These are phyloP conservation scores for Pseudoneurospora amorphoporcata DNA, from an alignment of 495 filamentous ascomycete species.

Conservation along the genomic window DNA sequence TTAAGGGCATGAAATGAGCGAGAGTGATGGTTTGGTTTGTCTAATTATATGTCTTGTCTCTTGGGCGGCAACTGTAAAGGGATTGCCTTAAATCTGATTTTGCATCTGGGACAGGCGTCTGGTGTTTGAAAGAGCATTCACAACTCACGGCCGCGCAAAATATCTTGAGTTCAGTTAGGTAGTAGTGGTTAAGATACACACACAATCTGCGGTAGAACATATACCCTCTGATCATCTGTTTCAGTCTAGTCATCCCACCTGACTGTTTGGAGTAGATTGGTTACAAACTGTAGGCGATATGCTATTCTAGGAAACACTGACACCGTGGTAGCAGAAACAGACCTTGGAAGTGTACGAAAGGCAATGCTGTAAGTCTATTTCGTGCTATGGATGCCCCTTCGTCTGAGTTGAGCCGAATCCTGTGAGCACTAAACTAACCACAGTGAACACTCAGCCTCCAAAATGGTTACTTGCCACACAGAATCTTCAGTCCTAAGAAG, in stretches of 20 bases:
- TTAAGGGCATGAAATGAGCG: constrained; percentile 9
- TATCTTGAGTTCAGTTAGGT: neutral
- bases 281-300: neutral
- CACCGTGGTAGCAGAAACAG: too few relatives aligned
- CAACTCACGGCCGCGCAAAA: neutral
- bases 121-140: constrained; percentile 15
- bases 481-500: neutral
- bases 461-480: neutral
- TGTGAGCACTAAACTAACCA: neutral
- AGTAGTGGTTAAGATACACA: neutral
- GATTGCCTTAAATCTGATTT: neutral
- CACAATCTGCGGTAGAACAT: neutral
- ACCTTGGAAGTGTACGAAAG: too few relatives aligned
- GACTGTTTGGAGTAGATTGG: neutral
- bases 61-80: neutral
- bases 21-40: neutral
- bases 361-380: too few relatives aligned
- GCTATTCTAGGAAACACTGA: too few relatives aligned
- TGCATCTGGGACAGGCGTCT: constrained; percentile 18
- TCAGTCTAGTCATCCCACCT: neutral
- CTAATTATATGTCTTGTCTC: neutral
- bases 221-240: neutral
- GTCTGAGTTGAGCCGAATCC: neutral
- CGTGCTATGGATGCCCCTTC: neutral
- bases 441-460: neutral